These are phyloP conservation scores for Candida odintsovae DNA, from an alignment of 805 yeast species.

Conservation along the genomic window DNA sequence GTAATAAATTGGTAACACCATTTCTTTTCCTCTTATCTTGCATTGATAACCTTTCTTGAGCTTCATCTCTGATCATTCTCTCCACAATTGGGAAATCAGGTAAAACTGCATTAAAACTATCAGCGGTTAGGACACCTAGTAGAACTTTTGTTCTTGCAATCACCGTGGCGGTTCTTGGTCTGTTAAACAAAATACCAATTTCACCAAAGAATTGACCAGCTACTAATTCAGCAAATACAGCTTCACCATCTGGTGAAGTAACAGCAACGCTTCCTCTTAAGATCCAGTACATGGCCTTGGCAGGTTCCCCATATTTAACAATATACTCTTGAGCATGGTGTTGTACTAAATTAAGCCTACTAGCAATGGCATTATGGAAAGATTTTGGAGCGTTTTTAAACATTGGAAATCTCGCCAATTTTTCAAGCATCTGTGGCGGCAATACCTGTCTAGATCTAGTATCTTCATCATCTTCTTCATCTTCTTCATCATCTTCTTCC, in stretches of 20 bases:
- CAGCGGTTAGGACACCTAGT: constrained; percentile 63
- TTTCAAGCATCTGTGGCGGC: constrained; percentile 51
- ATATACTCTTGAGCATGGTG: constrained; percentile 66
- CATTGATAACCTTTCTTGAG: constrained; percentile 70
- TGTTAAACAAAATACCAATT: constrained; percentile 66
- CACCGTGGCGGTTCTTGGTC: constrained; percentile 78
- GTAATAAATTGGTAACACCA: constrained; percentile 29
- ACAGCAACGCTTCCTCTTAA: constrained; percentile 72
- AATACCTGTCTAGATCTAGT: constrained; percentile 15
- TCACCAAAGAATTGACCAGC: constrained; percentile 76
- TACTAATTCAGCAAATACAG: constrained; percentile 61
- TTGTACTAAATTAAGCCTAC: constrained; percentile 52
- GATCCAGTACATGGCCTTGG: constrained; percentile 77
- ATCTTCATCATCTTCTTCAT: constrained; percentile 2
- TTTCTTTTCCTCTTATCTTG: constrained; percentile 53
- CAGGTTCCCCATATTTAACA: constrained; percentile 65
- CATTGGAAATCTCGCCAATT: constrained; percentile 54
- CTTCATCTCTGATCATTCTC: constrained; percentile 68
- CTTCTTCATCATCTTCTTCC: constrained; percentile 6
- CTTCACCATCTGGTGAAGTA: constrained; percentile 72
- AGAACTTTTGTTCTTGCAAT: constrained; percentile 63
- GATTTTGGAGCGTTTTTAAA: constrained; percentile 63
- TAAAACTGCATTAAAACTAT: constrained; percentile 51
- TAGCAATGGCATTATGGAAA: constrained; percentile 54
- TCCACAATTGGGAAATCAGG: constrained; percentile 62